phyloP scores from a whole-genome alignment of 2,329 filamentous ascomycete species.

The Cordyceps pruinosa region DNA sequence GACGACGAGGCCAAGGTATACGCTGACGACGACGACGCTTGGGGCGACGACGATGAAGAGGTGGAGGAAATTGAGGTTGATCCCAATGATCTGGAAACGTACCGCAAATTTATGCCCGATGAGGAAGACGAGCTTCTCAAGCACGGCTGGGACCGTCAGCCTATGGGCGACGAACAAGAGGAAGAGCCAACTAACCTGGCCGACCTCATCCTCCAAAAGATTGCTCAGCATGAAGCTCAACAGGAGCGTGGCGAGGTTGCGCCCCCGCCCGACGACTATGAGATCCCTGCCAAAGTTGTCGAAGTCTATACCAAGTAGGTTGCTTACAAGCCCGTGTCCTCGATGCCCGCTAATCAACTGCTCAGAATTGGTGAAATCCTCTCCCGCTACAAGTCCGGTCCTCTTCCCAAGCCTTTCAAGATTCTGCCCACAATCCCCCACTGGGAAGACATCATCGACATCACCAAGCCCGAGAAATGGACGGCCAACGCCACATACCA shows the following conservation, averaged over 20 bases:
- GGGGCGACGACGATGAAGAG: conserved; percentile 70
- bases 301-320: conserved; percentile 85
- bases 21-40: conserved; percentile 62
- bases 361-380: conserved; percentile 75
- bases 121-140: conserved; percentile 68
- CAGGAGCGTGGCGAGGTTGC: conserved; percentile 38
- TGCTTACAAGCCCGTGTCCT: neutral
- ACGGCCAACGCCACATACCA: conserved; percentile 77
- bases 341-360: conserved; percentile 13
- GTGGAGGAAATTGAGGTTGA: conserved; percentile 74
- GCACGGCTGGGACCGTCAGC: conserved; percentile 50
- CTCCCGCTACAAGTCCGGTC: conserved; percentile 91
- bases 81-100: conserved; percentile 80
- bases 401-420: conserved; percentile 95
- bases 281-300: conserved; percentile 83
- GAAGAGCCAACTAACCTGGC: conserved; percentile 71
- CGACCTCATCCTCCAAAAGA: conserved; percentile 89
- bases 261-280: conserved; percentile 64
- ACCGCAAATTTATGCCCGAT: conserved; percentile 79
- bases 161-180: conserved; percentile 35
- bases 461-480: conserved; percentile 71
- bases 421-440: conserved; percentile 84
- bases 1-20: conserved; percentile 36
- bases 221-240: conserved; percentile 78
- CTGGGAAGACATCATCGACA: conserved; percentile 80